phyloP scores from a whole-genome alignment of 345 rosid species.

The Syzygium oleosum region DNA sequence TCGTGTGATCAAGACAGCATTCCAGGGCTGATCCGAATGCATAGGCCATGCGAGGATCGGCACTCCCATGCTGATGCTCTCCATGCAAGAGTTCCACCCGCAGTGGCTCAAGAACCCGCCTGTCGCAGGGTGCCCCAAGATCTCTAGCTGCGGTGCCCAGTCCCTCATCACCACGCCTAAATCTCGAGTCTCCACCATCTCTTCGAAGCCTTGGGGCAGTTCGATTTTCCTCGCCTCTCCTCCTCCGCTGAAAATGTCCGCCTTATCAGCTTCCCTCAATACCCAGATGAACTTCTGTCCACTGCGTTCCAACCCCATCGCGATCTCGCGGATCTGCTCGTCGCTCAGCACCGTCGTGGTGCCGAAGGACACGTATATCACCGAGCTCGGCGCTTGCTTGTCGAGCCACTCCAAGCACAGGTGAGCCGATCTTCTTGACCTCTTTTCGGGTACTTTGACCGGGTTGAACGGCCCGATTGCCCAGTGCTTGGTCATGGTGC shows the following conservation, averaged over 20 bases:
- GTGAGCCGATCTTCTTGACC: background rate
- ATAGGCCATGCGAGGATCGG: constrained; percentile 57
- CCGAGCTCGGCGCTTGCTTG: constrained; percentile 6
- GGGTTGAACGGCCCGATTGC: constrained; percentile 13
- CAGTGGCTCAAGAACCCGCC: constrained; percentile 60
- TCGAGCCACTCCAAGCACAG: constrained; percentile 15
- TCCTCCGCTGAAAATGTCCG: constrained; percentile 26
- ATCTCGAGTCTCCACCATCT: constrained; percentile 15
- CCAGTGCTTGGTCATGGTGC: background rate
- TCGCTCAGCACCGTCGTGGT: constrained; percentile 4
- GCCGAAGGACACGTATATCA: constrained; percentile 15
- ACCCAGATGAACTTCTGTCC: constrained; percentile 57
- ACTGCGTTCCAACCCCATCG: constrained; percentile 14
- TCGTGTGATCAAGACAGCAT: constrained; percentile 27
- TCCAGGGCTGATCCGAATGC: constrained; percentile 60
- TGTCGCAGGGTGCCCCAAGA: constrained; percentile 32
- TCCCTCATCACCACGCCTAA: constrained; percentile 38
- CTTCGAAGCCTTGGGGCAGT: constrained; percentile 35
- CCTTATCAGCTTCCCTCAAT: constrained; percentile 48
- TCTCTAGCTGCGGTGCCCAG: constrained; percentile 59
- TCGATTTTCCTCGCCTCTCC: constrained; percentile 7
- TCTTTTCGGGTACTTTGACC: background rate
- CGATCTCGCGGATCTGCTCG: constrained; percentile 15
- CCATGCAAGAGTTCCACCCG: constrained; percentile 75
- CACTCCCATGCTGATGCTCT: constrained; percentile 54